These are phyloP conservation scores for Glycyrrhiza uralensis DNA, from an alignment of 306 rosid genomes.

Conservation along the genomic window DNA sequence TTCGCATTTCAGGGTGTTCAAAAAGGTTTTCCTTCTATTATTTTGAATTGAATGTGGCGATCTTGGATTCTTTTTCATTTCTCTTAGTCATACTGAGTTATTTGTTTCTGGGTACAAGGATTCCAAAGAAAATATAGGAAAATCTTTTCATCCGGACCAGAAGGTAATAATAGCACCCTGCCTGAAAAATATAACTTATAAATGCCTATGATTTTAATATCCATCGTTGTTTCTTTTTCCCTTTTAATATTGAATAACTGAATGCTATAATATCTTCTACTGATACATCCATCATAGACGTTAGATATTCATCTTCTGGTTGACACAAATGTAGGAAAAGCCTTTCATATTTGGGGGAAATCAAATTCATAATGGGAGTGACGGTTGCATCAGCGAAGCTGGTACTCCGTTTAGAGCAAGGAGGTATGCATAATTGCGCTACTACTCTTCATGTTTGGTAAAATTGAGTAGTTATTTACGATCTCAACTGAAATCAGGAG, in stretches of 20 bases:
- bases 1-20: conserved; percentile 33
- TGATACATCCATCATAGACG: not conserved
- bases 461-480: not conserved
- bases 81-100: conserved; percentile 35
- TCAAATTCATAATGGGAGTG: conserved; percentile 45
- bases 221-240: not conserved
- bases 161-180: conserved; percentile 44
- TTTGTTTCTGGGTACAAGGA: conserved; percentile 70
- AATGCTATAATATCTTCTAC: not conserved
- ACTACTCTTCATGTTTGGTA: not conserved
- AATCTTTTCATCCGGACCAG: conserved; percentile 48
- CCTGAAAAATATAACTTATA: not conserved
- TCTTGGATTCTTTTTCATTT: conserved; percentile 9
- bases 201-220: conserved; percentile 1
- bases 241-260: not conserved
- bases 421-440: conserved; percentile 46
- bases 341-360: conserved; percentile 53
- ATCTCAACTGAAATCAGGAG: conserved; percentile 50
- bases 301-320: conserved; percentile 34
- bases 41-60: conserved; percentile 22
- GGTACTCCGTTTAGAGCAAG: conserved; percentile 30
- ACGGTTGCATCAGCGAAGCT: conserved; percentile 34
- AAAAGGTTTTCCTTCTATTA: conserved; percentile 58
- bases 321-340: conserved; percentile 42
- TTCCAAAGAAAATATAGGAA: conserved; percentile 81